These are phyloP conservation scores for Schizochytrium sp. DNA, from an alignment of 108 stramenopile genomes.

Conservation along the genomic window DNA sequence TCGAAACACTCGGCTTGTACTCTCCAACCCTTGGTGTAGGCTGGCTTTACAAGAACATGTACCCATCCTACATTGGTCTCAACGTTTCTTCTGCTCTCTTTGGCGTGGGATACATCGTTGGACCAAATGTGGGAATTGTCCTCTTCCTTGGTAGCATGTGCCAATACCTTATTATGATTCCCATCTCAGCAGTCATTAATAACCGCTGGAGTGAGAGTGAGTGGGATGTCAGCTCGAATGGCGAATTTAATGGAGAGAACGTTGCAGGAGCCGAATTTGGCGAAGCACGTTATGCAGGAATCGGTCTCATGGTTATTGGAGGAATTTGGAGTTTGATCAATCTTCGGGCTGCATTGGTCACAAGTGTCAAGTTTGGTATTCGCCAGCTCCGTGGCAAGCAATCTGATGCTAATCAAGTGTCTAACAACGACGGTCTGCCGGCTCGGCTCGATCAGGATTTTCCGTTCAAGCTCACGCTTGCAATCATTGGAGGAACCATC, in stretches of 20 bases:
- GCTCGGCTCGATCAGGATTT: constrained; percentile 33
- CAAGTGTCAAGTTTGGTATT: constrained; percentile 56
- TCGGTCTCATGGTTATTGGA: constrained; percentile 52
- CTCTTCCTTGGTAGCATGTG: constrained; percentile 50
- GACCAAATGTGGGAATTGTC: constrained; percentile 41
- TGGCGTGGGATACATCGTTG: constrained; percentile 53
- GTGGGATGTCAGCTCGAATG: constrained; percentile 18
- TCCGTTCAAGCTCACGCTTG: constrained; percentile 35
- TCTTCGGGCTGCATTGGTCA: constrained; percentile 11
- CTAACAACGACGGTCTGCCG: not conserved
- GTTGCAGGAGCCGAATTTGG: constrained; percentile 39
- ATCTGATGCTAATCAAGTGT: not conserved
- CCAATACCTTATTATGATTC: constrained; percentile 48
- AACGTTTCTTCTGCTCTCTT: constrained; percentile 46
- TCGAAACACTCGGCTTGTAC: constrained; percentile 31
- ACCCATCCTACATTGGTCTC: constrained; percentile 56
- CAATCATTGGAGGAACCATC: not conserved
- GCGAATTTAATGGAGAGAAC: constrained; percentile 21
- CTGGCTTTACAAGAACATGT: constrained; percentile 49
- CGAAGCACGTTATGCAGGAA: constrained; percentile 44
- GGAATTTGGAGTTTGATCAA: constrained; percentile 26
- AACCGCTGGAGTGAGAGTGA: constrained; percentile 2
- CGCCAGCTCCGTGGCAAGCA: not conserved
- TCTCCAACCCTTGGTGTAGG: constrained; percentile 42
- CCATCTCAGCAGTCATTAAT: constrained; percentile 47